Percentiles rank a stretch among this genome's conserved stretches.
phyloP scores from a whole-genome alignment of 2,329 filamentous ascomycete species.

The Leptographium lundbergii region DNA sequence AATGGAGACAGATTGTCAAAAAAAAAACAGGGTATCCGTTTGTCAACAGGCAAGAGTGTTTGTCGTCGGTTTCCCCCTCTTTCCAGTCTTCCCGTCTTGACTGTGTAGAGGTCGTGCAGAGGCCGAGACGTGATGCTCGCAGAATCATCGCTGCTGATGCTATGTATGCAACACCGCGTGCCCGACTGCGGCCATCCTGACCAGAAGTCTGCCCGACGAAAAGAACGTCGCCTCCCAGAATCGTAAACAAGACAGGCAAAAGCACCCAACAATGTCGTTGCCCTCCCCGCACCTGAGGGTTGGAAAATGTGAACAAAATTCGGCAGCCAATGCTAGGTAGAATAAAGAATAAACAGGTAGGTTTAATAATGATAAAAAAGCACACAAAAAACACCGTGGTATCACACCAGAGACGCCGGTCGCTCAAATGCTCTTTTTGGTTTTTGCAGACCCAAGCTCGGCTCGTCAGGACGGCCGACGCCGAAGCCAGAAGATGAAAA shows the following conservation, averaged over 20 bases:
- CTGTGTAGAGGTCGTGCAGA: not conserved
- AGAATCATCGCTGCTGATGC: not conserved
- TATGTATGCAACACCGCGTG: not conserved
- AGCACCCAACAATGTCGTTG: conserved; percentile 8
- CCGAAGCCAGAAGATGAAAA: not conserved
- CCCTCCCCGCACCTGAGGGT: not conserved
- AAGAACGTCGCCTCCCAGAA: not conserved
- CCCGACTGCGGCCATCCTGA: no score
- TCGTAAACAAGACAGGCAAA: conserved; percentile 4
- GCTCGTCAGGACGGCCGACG: not conserved
- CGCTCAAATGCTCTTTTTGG: conserved; percentile 4
- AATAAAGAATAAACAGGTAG: not conserved
- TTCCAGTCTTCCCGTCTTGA: not conserved
- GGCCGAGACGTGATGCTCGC: not conserved
- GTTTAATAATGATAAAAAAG: not conserved
- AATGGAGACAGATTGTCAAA: not conserved
- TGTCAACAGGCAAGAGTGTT: not conserved
- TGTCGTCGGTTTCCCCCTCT: not conserved
- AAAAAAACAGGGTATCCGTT: not conserved
- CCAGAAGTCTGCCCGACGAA: not conserved
- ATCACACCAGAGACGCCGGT: conserved; percentile 10
- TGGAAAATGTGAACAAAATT: not conserved
- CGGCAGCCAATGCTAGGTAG: conserved; percentile 1
- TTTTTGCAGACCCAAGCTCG: not conserved
- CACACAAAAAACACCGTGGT: conserved; percentile 8